These are phyloP conservation scores for Coemansia sp. DNA, from an alignment of 371 early-diverging fungal species.

Conservation along the genomic window DNA sequence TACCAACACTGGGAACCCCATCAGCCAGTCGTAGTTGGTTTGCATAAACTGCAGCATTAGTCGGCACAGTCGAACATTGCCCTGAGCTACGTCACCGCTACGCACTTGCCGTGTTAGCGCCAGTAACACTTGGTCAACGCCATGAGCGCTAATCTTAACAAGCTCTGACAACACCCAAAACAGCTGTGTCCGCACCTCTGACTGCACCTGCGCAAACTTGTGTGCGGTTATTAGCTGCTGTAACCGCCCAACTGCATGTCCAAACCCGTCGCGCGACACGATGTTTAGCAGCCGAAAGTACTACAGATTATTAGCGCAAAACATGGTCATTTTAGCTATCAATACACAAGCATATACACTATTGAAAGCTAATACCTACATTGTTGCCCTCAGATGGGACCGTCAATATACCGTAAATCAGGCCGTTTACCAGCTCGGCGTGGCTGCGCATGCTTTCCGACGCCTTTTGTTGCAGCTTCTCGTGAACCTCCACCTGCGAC, in stretches of 20 bases:
- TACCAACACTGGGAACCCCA: constrained; percentile 55
- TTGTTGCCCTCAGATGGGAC: constrained; percentile 52
- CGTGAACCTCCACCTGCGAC: constrained; percentile 67
- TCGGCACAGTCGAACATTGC: constrained; percentile 59
- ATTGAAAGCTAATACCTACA: constrained; percentile 42
- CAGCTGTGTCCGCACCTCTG: constrained; percentile 56
- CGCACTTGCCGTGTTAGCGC: constrained; percentile 64
- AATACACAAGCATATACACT: neutral
- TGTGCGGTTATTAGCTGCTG: constrained; percentile 54
- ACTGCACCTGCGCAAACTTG: constrained; percentile 56
- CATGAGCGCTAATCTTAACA: constrained; percentile 55
- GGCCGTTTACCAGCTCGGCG: constrained; percentile 61
- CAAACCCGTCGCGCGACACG: constrained; percentile 67
- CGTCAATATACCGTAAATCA: constrained; percentile 66
- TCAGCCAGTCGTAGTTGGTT: constrained; percentile 45
- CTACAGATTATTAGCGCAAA: constrained; percentile 26
- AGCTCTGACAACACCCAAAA: constrained; percentile 67
- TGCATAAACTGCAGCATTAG: constrained; percentile 59
- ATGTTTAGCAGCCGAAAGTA: constrained; percentile 62
- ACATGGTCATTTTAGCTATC: neutral
- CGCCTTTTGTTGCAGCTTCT: constrained; percentile 62
- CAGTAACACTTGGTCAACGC: constrained; percentile 61
- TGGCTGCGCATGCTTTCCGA: constrained; percentile 63
- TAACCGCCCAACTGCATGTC: constrained; percentile 56
- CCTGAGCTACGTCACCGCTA: constrained; percentile 60